A percentile compares a stretch with the other conserved stretches of the same genome.
Conservation (phyloP, 2,329 filamentous ascomycete genomes). For the Colletotrichum limetticola region DNA sequence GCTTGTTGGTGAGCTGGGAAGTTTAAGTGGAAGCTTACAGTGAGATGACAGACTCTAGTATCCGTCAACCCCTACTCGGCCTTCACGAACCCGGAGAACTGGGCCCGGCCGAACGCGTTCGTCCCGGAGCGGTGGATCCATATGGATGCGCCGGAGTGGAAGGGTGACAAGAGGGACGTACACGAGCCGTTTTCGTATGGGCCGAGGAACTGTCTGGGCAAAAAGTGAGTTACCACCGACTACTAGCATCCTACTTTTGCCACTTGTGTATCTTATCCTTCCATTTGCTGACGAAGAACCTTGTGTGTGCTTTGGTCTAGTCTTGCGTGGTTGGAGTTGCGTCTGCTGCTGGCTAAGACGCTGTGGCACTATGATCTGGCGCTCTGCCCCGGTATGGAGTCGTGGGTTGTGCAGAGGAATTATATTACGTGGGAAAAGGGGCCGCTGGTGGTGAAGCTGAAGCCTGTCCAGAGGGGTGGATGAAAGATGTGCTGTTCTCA, state of each 20-base stretch:
- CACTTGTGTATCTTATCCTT: too few relatives aligned
- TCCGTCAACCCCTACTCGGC: slow-evolving; percentile 26
- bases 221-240: slow-evolving; percentile 46
- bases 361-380: slow-evolving; percentile 61
- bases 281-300: not conserved
- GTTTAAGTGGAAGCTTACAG: not conserved
- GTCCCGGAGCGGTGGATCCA: slow-evolving; percentile 57
- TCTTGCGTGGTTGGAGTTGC: slow-evolving; percentile 61
- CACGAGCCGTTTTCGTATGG: slow-evolving; percentile 61
- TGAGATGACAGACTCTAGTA: slow-evolving; percentile 12
- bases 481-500: too few relatives aligned
- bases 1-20: too few relatives aligned
- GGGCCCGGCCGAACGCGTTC: slow-evolving; percentile 55
- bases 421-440: slow-evolving; percentile 49
- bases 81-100: slow-evolving; percentile 45
- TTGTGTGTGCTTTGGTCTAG: slow-evolving; percentile 39
- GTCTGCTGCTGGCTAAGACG: slow-evolving; percentile 57
- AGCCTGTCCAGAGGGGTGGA: not conserved
- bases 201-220: slow-evolving; percentile 60
- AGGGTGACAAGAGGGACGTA: slow-evolving; percentile 52
- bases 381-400: slow-evolving; percentile 45
- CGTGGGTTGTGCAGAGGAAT: slow-evolving; percentile 53
- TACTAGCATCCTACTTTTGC: too few relatives aligned
- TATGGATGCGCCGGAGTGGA: slow-evolving; percentile 25
- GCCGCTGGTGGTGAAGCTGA: slow-evolving; percentile 27